Evolutionary conservation across 495 filamentous ascomycete genomes (phyloP), one percentile per base, ranked within the genome.

Genomic region (Penicillium flavigenum): DNA sequence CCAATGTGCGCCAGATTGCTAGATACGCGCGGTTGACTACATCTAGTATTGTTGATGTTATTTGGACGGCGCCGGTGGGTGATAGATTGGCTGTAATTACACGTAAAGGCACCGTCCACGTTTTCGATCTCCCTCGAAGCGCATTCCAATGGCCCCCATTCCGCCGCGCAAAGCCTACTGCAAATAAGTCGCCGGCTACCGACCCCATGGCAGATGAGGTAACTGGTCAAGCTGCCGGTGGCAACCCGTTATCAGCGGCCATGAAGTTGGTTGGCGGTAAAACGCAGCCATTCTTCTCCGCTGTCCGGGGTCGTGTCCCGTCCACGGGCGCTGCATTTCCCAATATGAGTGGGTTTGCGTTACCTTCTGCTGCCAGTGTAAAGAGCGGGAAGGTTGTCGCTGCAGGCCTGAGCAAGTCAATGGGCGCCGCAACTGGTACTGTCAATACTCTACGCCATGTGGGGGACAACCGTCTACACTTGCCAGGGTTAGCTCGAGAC

Each of bases 81-180:
- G 90, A 96, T 62, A 81, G 86, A 58, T 69, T 91, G 12, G 92
- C 92, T 12, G 83, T 98, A 65, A 82, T 96, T 45, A 97, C 93
- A 10, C 87, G 93, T 56, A 88, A 89, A 61, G 90, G 93, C n/a
- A 98, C 94, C 2, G 86, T 96, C 5, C 94, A 98, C 71, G 83
- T 96, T 24, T 86, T 94, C 62, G 89, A 96, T 62, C 74, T 97
- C 46, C 89, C 91, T n/a, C 74, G 84, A 26, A 88, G 83, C 49
- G 90, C 91, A 4, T 92, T 91, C 56, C 84, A 88, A 42, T 97
- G 92, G 93, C 92, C 92, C 31, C 92, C 92, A 43, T 85, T 87
- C 54, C 89, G 88, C 45, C 86, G 88, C 51, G 73, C 73, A 29
- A 79, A 75, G 17, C 63, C 76, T 19, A 67, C 76, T 20, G 72